Evolutionary conservation across 805 yeast genomes (phyloP).

Genomic region (Candida vaughaniae): DNA sequence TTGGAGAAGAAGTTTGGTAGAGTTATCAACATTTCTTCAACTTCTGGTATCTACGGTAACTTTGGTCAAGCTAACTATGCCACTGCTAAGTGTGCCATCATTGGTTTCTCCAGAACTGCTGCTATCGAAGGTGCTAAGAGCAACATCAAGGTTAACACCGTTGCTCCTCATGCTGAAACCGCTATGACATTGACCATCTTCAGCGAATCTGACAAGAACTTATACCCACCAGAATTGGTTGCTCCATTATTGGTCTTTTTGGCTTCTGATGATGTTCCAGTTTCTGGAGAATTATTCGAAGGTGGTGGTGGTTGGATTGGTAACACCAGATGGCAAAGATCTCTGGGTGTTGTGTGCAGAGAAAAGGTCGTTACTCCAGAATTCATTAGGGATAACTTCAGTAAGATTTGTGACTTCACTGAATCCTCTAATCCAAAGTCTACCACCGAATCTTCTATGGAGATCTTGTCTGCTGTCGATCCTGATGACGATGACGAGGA

Average conservation of each 20-base stretch:
- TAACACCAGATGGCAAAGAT: slow-evolving; percentile 91
- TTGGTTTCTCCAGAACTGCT: slow-evolving; percentile 80
- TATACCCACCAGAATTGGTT: slow-evolving; percentile 82
- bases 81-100: slow-evolving; percentile 86
- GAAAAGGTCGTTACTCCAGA: slow-evolving; percentile 61
- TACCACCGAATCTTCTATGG: slow-evolving; percentile 77
- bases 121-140: slow-evolving; percentile 87
- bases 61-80: slow-evolving; percentile 97
- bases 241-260: slow-evolving; percentile 85
- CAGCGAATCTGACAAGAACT: slow-evolving; percentile 73
- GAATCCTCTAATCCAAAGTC: slow-evolving; percentile 56
- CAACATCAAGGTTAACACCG: slow-evolving; percentile 72
- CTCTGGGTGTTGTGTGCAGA: slow-evolving; percentile 74
- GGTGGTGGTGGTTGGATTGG: slow-evolving; percentile 98
- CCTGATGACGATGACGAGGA: slow-evolving; percentile 49
- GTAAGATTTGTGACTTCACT: slow-evolving; percentile 61
- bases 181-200: slow-evolving; percentile 93
- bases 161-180: slow-evolving; percentile 98
- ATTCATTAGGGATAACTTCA: slow-evolving; percentile 66
- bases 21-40: slow-evolving; percentile 86
- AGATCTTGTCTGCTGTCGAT: slow-evolving; percentile 65
- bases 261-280: slow-evolving; percentile 69
- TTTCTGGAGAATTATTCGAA: slow-evolving; percentile 82
- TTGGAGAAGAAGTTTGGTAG: slow-evolving; percentile 74
- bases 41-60: slow-evolving; percentile 96